Evolutionary conservation across 805 yeast genomes (phyloP).

Genomic region (Yueomyces sp.): DNA sequence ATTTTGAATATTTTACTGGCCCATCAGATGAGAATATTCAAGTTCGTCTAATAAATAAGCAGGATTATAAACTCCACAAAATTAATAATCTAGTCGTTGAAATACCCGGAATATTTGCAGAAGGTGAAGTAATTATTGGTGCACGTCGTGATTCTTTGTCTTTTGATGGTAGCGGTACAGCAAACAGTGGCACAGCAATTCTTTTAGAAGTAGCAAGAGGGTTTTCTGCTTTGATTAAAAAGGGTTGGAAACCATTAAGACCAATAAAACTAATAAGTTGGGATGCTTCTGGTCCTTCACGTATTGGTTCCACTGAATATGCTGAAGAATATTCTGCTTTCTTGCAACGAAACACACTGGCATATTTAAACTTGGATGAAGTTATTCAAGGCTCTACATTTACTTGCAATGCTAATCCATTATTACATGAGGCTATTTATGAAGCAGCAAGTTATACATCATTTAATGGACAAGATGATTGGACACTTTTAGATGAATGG

Average conservation of each 20-base stretch:
- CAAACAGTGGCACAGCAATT: constrained; percentile 36
- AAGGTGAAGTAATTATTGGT: constrained; percentile 42
- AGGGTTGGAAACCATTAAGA: constrained; percentile 62
- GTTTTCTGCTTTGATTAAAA: constrained; percentile 28
- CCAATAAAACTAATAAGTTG: constrained; percentile 60
- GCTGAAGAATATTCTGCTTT: constrained; percentile 43
- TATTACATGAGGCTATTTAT: constrained; percentile 33
- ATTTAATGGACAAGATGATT: constrained; percentile 26
- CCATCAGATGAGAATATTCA: constrained; percentile 25
- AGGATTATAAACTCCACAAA: constrained; percentile 30
- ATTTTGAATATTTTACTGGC: constrained; percentile 34
- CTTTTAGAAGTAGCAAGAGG: constrained; percentile 42
- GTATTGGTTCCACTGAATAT: constrained; percentile 67
- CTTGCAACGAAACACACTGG: constrained; percentile 40
- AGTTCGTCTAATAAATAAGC: constrained; percentile 30
- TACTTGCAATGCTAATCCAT: constrained; percentile 39
- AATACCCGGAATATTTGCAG: constrained; percentile 41
- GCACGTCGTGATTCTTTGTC: constrained; percentile 41
- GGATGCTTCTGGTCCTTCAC: constrained; percentile 72
- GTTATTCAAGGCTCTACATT: constrained; percentile 42
- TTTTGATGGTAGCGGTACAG: constrained; percentile 37
- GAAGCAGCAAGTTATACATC: constrained; percentile 35
- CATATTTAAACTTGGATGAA: constrained; percentile 35
- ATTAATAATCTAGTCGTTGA: constrained; percentile 37
- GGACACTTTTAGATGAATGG: constrained; percentile 39